A percentile compares a stretch with the other conserved stretches of the same genome.
Evolutionary conservation across 257 asterid genomes (phyloP).

Genomic region (Henckelia pumila): DNA sequence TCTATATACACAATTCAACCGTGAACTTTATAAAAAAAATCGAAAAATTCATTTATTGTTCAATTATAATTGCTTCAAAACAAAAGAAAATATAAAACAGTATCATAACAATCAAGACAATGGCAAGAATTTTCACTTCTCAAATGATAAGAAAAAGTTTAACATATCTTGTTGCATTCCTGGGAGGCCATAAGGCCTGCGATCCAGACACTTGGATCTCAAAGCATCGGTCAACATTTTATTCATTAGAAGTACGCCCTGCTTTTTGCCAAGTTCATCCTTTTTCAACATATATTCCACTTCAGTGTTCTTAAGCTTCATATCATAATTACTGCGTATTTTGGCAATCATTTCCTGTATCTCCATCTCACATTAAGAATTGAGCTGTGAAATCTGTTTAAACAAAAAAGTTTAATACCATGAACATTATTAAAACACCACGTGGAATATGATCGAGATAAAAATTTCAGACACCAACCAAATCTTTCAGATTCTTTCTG

Average conservation of each 20-base stretch:
- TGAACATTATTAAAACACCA: constrained; percentile 14
- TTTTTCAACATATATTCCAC: constrained; percentile 33
- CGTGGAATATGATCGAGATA: constrained; percentile 20
- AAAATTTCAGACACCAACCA: constrained; percentile 38
- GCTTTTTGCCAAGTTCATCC: constrained; percentile 37
- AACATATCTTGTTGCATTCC: constrained; percentile 58
- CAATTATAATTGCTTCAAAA: too few relatives aligned
- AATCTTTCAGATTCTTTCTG: constrained; percentile 35
- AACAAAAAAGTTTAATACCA: constrained; percentile 17
- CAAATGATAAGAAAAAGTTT: constrained; percentile 1
- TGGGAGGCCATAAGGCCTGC: constrained; percentile 29
- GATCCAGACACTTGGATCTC: constrained; percentile 36
- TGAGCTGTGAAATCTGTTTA: constrained; percentile 43
- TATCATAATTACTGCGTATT: constrained; percentile 43
- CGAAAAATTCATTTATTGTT: background rate
- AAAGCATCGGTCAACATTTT: constrained; percentile 52
- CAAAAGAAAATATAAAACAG: background rate
- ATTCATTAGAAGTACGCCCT: constrained; percentile 42
- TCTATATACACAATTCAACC: background rate
- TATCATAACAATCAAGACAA: background rate
- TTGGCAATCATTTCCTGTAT: constrained; percentile 44
- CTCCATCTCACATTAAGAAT: constrained; percentile 61
- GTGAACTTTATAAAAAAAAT: too few relatives aligned
- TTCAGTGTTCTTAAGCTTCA: constrained; percentile 49
- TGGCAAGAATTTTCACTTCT: background rate